phyloP scores from a whole-genome alignment of 2,329 filamentous ascomycete species.

The Fusarium sp. region DNA sequence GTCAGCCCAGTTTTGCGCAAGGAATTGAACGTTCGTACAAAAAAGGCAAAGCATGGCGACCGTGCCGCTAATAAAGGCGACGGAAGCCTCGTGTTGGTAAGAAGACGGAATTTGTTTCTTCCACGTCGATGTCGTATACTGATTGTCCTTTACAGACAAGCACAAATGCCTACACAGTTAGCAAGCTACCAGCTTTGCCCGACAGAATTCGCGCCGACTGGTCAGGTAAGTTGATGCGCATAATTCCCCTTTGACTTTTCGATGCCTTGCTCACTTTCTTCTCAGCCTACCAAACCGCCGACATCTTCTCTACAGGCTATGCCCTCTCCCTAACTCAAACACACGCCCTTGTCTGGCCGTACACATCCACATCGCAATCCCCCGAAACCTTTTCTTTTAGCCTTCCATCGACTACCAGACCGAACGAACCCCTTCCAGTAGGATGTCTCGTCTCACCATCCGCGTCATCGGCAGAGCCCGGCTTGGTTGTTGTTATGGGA shows the following conservation, averaged over 20 bases:
- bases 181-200: constrained; percentile 85
- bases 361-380: constrained; percentile 74
- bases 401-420: constrained; percentile 77
- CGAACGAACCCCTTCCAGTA: constrained; percentile 79
- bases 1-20: constrained; percentile 55
- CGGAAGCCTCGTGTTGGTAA: constrained; percentile 73
- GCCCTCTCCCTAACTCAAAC: constrained; percentile 84
- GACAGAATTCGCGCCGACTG: constrained; percentile 77
- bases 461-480: constrained; percentile 81
- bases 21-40: constrained; percentile 70
- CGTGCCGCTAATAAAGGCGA: constrained; percentile 72
- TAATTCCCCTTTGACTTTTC: neutral
- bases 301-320: constrained; percentile 75
- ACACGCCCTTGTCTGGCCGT: constrained; percentile 91
- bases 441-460: constrained; percentile 85
- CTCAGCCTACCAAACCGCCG: constrained; percentile 72
- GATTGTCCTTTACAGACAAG: constrained; percentile 70
- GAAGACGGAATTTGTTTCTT: constrained; percentile 37
- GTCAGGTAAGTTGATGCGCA: constrained; percentile 65
- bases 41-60: constrained; percentile 72
- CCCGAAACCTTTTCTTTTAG: constrained; percentile 84
- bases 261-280: constrained; percentile 30
- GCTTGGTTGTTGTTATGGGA: constrained; percentile 87
- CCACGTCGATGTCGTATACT: constrained; percentile 33
- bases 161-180: constrained; percentile 86